These are phyloP conservation scores for Sugiyamaella grinbergsii DNA, from an alignment of 1,139 yeast genomes.

Conservation along the genomic window DNA sequence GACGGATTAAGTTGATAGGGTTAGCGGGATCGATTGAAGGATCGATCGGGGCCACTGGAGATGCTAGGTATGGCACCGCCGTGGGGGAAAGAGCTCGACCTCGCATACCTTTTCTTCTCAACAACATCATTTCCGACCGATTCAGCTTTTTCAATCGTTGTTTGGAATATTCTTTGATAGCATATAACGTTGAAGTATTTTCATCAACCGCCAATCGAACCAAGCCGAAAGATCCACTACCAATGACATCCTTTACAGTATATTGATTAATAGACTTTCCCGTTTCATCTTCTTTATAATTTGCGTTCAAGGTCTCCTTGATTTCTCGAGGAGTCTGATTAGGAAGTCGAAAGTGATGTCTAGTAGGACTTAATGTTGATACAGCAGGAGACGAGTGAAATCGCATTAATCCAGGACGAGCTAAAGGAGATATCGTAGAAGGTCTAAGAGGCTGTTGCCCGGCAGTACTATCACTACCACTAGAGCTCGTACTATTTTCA, in stretches of 20 bases:
- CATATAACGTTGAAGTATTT: constrained; percentile 47
- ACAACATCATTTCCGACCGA: constrained; percentile 45
- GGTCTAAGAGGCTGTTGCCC: background rate
- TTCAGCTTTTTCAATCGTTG: constrained; percentile 49
- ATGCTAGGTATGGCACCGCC: background rate
- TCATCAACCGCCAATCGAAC: constrained; percentile 82
- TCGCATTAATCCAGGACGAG: constrained; percentile 34
- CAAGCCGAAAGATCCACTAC: constrained; percentile 88
- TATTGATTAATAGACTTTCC: constrained; percentile 51
- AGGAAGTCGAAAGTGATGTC: constrained; percentile 44
- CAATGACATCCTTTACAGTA: constrained; percentile 62
- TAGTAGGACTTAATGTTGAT: constrained; percentile 40
- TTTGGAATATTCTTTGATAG: constrained; percentile 68
- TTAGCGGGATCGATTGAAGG: constrained; percentile 24
- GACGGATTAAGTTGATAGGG: constrained; percentile 52
- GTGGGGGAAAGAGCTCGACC: constrained; percentile 20
- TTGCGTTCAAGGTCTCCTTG: constrained; percentile 46
- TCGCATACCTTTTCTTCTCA: constrained; percentile 29
- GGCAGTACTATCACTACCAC: background rate
- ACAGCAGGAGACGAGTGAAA: constrained; percentile 42
- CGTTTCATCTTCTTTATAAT: constrained; percentile 39
- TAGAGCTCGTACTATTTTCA: background rate
- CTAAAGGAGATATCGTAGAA: background rate
- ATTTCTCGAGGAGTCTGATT: constrained; percentile 41
- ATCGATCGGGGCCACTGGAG: background rate